A percentile compares a stretch with the other conserved stretches of the same genome.
Evolutionary conservation across 2,329 filamentous ascomycete genomes (phyloP).

Genomic region (Colletotrichum costaricense): DNA sequence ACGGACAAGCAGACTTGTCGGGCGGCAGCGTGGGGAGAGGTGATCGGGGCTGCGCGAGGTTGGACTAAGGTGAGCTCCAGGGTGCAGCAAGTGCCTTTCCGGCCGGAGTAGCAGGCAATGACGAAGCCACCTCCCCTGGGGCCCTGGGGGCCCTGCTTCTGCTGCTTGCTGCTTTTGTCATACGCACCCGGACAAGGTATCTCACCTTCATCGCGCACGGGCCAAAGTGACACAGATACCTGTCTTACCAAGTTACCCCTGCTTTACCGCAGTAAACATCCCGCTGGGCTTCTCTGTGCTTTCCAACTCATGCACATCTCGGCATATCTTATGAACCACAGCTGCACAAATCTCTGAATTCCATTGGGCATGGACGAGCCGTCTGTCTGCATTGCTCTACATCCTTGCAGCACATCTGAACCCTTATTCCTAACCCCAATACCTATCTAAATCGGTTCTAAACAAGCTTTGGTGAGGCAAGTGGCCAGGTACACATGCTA

Average conservation of each 20-base stretch:
- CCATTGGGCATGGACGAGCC: not conserved
- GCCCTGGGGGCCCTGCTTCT: not conserved
- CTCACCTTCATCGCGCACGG: constrained; percentile 8
- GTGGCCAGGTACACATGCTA: not conserved
- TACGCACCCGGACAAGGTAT: constrained; percentile 19
- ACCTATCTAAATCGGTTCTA: not conserved
- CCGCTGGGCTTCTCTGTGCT: not conserved
- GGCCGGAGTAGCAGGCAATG: constrained; percentile 31
- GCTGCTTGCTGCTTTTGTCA: constrained; percentile 11
- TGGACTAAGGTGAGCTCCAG: constrained; percentile 35
- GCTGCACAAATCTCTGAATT: not conserved
- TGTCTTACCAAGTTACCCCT: constrained; percentile 24
- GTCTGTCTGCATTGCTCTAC: not conserved
- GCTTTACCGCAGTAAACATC: constrained; percentile 22
- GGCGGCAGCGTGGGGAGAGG: constrained; percentile 23
- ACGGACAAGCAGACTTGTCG: constrained; percentile 16
- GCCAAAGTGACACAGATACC: constrained; percentile 21
- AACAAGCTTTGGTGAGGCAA: not conserved
- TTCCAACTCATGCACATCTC: constrained; percentile 24
- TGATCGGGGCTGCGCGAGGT: constrained; percentile 24
- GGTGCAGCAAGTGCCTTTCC: constrained; percentile 31
- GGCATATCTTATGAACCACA: constrained; percentile 22
- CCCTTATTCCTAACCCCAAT: not conserved
- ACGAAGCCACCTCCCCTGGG: constrained; percentile 30
- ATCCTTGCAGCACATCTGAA: not conserved